Base-by-base conservation (phyloP, 108 stramenopile genomes). In the Fragilariopsis cylindrus region DNA sequence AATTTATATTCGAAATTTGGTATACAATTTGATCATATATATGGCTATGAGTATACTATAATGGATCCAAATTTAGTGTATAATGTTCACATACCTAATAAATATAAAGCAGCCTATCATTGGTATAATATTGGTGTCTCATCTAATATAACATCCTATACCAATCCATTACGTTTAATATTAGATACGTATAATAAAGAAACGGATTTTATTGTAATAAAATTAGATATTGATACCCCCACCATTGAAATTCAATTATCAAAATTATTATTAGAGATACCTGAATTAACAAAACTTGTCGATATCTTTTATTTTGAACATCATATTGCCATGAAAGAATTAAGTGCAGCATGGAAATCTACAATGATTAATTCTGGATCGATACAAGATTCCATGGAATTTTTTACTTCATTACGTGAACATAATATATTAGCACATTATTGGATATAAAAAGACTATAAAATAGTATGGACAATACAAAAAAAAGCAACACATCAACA, bases 291-390 rank as follows among this genome's bases (percentile, higher is more conserved):
- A 12, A 60, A 79, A 49, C 30, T 87, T 0, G 76, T 92, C 4
- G 91, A 92, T 81, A 85, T 86, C 41, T 88, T 92, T 75, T 92
- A 92, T 53, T 86, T 92, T 65, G 88, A 86, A 50, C 84, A 92
- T 62, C 91, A 87, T 71, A 84, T 84, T 0, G 53, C 75, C 53
- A 70, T 81, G 70, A 48, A 19, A 18, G 85, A 85, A 52, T 47
- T 91, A 49, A 57, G 68, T 3, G 6, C 12, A 7, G 7, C 7
- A 13, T 91, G 87, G 87, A 39, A 48, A 55, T 18, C 8, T 0
- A 21, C 74, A 5, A 63, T 63, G 62, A 41, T 7, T 8, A 77
- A 82, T 74, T 43, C 80, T 4, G 86, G 85, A 0, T 77, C 75
- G 4, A 66, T 91, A 3, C 41, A 65, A 41, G 83, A 85, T 56